phyloP scores from a whole-genome alignment of 2,329 filamentous ascomycete species.

The Trichophyton benhamiae region DNA sequence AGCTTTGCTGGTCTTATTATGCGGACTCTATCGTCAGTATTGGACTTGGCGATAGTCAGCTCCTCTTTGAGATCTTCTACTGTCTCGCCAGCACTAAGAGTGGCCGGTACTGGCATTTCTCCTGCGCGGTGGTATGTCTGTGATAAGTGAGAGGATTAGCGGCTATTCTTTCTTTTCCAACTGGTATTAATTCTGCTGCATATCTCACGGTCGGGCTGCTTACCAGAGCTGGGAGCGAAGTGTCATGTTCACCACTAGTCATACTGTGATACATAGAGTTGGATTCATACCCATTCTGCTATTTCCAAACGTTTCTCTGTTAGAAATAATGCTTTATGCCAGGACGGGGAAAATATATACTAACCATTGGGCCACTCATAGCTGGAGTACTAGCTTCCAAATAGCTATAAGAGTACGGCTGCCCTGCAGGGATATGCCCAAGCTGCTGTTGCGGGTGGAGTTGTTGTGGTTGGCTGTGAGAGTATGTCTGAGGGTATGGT shows the following conservation, averaged over 20 bases:
- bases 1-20: slow-evolving; percentile 14
- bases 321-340: not conserved
- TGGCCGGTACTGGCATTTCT: slow-evolving; percentile 1
- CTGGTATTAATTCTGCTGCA: not conserved
- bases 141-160: not conserved
- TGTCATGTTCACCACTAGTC: slow-evolving; percentile 5
- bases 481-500: not conserved
- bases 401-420: not conserved
- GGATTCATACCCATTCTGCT: slow-evolving; percentile 8
- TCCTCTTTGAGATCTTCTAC: not conserved
- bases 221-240: slow-evolving; percentile 10
- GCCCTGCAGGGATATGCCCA: not conserved
- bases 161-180: too few relatives aligned
- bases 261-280: slow-evolving; percentile 5
- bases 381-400: slow-evolving; percentile 6
- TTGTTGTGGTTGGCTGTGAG: not conserved
- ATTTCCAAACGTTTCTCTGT: not conserved
- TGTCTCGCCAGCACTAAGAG: not conserved
- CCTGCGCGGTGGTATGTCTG: slow-evolving; percentile 6
- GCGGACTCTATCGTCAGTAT: slow-evolving; percentile 11
- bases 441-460: not conserved
- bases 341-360: not conserved
- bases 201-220: not conserved
- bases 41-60: not conserved
- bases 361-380: slow-evolving; percentile 5